Conservation (phyloP, 495 filamentous ascomycete genomes). For the Aspergillus sclerotioniger region DNA sequence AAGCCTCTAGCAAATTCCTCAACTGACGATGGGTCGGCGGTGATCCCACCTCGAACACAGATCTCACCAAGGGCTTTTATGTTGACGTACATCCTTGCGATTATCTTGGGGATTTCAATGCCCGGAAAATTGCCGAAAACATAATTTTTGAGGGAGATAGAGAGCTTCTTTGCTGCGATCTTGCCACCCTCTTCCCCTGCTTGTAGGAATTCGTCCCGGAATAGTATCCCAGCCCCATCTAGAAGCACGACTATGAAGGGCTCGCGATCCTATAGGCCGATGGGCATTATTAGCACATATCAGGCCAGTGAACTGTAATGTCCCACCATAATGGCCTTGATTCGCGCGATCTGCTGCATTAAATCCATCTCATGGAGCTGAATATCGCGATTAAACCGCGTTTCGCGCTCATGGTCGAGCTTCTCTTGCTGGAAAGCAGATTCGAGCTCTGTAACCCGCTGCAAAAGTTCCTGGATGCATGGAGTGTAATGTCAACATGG, state of each 20-base stretch:
- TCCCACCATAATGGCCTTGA: conserved; percentile 49
- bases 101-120: conserved; percentile 57
- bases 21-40: conserved; percentile 50
- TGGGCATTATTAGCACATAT: conserved; percentile 22
- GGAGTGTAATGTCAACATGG: conserved; percentile 7
- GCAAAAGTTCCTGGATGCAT: conserved; percentile 45
- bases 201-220: conserved; percentile 62
- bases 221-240: conserved; percentile 77
- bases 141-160: conserved; percentile 48
- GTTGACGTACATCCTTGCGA: conserved; percentile 69
- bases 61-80: conserved; percentile 59
- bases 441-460: conserved; percentile 46
- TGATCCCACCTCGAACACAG: conserved; percentile 56
- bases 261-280: conserved; percentile 59
- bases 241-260: conserved; percentile 73
- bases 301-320: not conserved
- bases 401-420: conserved; percentile 54
- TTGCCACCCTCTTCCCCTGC: conserved; percentile 69
- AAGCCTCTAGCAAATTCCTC: conserved; percentile 75
- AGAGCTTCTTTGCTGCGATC: conserved; percentile 63
- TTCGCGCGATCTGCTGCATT: conserved; percentile 50
- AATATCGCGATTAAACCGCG: conserved; percentile 54
- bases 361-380: conserved; percentile 53
- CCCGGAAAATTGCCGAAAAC: conserved; percentile 44
- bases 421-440: conserved; percentile 47